Base-by-base conservation (phyloP, 2,329 filamentous ascomycete species). In the Talaromyces sp. region DNA sequence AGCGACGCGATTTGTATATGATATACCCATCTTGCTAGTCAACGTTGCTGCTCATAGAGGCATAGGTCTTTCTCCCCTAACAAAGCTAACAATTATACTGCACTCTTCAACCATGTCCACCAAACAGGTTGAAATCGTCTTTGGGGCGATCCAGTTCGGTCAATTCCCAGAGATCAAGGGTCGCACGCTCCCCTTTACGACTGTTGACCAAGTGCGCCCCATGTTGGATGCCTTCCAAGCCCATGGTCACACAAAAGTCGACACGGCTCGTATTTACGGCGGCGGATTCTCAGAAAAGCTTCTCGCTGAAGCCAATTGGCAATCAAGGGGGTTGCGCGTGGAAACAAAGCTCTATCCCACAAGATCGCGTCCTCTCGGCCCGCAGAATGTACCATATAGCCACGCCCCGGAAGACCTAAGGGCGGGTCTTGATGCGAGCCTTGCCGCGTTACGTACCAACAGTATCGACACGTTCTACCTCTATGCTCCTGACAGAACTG, bases 401-500 rank as follows among this genome's bases (percentile, higher is more conserved):
- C 75, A 77, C 50, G 70, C 63, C 5, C 69, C 73, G 0, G 70
- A 72, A 1, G 70, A 73, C 48, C 64, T 80, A 21, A 70, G 73
- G 1, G 63, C 70, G 5, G 75, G 69, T 6, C 63, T 81, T 5
- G 61, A 67, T 25, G 68, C 72, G 7, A 78, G 75, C 18, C 64
- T 82, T 40, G 64, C 70, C 46, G 78, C 76, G 1, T 71, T 83
- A 12, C 69, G 75, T 39, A 69, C 74, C 0, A 68, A 73, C 31
- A 76, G 75, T 63, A 70, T 83, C 1, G 75, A 83, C 42, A 77
- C 81, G 59, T 82, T 75, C 67, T 84, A 84, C 63, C 75, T 84
- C 2, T 82, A 84, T 65, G 77, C 74, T 1, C 81, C 81, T 59
- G 81, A 84, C 66, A n/a, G 39, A 18, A 40, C 39, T n/a, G 39